Base-by-base conservation (phyloP, 768 basidiomycete species). In the Naganishia kalamii region DNA sequence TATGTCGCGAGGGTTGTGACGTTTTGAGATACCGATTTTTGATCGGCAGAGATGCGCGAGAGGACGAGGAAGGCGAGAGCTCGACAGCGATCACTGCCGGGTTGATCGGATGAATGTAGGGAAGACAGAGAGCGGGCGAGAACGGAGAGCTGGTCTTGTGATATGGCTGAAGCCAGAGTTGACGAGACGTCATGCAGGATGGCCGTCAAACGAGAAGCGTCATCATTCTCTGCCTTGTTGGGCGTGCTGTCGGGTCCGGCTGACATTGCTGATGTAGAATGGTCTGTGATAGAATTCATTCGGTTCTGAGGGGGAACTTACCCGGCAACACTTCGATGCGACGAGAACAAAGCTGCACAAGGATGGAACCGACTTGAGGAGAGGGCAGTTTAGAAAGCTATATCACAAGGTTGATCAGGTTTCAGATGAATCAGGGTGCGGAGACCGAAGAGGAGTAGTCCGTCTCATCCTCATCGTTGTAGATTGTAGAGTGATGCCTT, bases 11-110 rank as follows among this genome's bases (percentile, higher is more conserved):
- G 15, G n/a, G 32, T 7, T 19, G 47, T 30, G n/a, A 13, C 3
- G 19, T 5, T 1, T 12, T 19, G 21, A 10, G 41, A 8, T 41
- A n/a, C 47, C 49, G 43, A 17, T n/a, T 48, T 21, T 35, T 50
- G 48, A 11, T 23, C 19, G 23, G 62, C 21, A 10, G 44, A 37
- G 19, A 50, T 15, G 23, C 62, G 49, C 21, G 62, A 46, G 25
- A 62, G 60, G 12, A 63, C 62, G 4, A 63, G 40, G 33, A 50
- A 63, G 4, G 62, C 48, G 19, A 63, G 49, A 13, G 62, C 47
- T 5, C 62, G 62, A 41, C 48, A 35, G 15, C 62, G 2, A 1
- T 63, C 47, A 44, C 27, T 25, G 33, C 27, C 2, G 21, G 21
- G 13, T 40, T 10, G 11, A 17, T n/a, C 2, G 35, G 21, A 25